These are phyloP conservation scores for Gypsophila paniculata DNA, from an alignment of 179 eudicot species.

Conservation along the genomic window DNA sequence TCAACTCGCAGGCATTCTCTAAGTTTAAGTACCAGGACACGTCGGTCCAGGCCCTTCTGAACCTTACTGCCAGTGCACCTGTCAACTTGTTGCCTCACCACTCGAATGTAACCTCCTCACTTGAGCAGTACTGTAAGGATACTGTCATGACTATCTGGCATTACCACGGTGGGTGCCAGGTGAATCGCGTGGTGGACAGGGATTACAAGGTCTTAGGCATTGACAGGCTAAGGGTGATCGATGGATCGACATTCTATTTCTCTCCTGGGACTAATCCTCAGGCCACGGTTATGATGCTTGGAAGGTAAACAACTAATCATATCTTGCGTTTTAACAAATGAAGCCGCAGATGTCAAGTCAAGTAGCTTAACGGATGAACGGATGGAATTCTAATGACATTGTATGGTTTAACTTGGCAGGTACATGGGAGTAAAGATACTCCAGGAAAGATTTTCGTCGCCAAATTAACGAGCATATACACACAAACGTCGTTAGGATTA, in stretches of 20 bases:
- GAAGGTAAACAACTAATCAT: constrained; percentile 45
- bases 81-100: constrained; percentile 61
- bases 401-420: constrained; percentile 33
- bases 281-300: constrained; percentile 97
- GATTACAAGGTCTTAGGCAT: constrained; percentile 71
- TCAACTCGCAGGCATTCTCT: constrained; percentile 52
- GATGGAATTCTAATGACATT: not conserved
- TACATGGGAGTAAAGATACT: constrained; percentile 58
- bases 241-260: constrained; percentile 73
- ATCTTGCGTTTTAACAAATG: not conserved
- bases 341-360: not conserved
- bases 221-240: constrained; percentile 59
- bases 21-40: constrained; percentile 36
- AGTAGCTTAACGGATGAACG: not conserved
- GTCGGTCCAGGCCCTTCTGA: constrained; percentile 37
- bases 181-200: constrained; percentile 58
- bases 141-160: constrained; percentile 93
- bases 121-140: constrained; percentile 75
- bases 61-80: constrained; percentile 49
- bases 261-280: constrained; percentile 97
- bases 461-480: constrained; percentile 15
- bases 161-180: constrained; percentile 87
- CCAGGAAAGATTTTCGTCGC: constrained; percentile 32
- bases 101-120: constrained; percentile 39
- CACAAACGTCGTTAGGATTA: not conserved